These are phyloP conservation scores for Glonium stellatum DNA, from an alignment of 495 filamentous ascomycete genomes.

Conservation along the genomic window DNA sequence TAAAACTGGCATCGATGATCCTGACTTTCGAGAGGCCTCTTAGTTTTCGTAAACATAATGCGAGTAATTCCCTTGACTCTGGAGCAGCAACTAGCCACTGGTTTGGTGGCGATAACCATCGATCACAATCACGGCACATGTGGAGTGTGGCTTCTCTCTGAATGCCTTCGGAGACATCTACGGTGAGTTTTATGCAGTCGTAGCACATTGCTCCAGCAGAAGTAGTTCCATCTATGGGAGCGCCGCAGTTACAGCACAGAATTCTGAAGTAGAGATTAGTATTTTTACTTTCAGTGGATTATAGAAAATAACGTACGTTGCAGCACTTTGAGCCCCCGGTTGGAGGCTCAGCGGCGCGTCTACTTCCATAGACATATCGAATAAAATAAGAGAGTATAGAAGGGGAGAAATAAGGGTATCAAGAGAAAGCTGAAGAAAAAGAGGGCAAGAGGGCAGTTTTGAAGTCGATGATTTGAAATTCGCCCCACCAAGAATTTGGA, in stretches of 20 bases:
- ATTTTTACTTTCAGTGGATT: conserved; percentile 10
- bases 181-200: conserved; percentile 86
- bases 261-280: conserved; percentile 49
- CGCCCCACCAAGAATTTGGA: background rate
- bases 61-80: conserved; percentile 84
- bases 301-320: conserved; percentile 49
- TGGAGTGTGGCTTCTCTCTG: conserved; percentile 77
- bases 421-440: background rate
- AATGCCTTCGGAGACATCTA: conserved; percentile 90
- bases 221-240: conserved; percentile 83
- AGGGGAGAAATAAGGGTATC: background rate
- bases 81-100: conserved; percentile 76
- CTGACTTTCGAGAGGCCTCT: conserved; percentile 75
- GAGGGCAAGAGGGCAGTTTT: background rate
- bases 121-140: conserved; percentile 82
- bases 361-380: conserved; percentile 61
- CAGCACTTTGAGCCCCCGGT: conserved; percentile 38
- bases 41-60: conserved; percentile 77
- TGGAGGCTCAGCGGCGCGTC: conserved; percentile 56
- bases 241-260: conserved; percentile 91
- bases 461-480: background rate
- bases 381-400: background rate
- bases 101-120: conserved; percentile 83
- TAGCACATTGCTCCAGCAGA: conserved; percentile 83
- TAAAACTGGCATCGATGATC: conserved; percentile 90